Conservation (phyloP, 75 land plant genomes). For the Selaginella moellendorffii region DNA sequence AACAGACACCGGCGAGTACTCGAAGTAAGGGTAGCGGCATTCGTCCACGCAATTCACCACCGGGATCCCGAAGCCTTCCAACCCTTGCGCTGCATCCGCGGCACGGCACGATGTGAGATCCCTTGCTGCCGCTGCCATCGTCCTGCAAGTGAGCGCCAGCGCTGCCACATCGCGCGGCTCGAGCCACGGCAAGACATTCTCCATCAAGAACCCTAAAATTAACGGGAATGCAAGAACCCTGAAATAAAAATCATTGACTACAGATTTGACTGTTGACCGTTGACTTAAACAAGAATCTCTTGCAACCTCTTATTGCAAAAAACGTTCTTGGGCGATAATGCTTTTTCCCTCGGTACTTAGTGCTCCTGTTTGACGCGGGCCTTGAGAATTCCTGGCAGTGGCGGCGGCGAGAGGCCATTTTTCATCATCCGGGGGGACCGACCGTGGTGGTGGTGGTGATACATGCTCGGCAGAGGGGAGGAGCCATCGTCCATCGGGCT, state of each 20-base stretch:
- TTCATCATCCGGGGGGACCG: conserved; percentile 2
- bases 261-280: too few species aligned
- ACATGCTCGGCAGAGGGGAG: conserved; percentile 12
- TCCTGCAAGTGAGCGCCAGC: conserved; percentile 30
- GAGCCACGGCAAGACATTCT: conserved; percentile 20
- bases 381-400: conserved; percentile 79
- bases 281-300: too few species aligned
- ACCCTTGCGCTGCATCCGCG: conserved; percentile 48
- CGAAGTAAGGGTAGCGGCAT: conserved; percentile 44
- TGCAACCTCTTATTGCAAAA: too few species aligned
- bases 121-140: conserved; percentile 19
- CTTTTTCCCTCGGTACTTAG: too few species aligned
- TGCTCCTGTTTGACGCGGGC: conserved; percentile 74
- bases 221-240: too few species aligned
- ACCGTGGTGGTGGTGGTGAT: conserved; percentile 5
- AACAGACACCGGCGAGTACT: conserved; percentile 26
- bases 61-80: conserved; percentile 45
- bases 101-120: conserved; percentile 25
- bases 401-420: conserved; percentile 34
- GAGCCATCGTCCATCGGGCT: conserved; percentile 14
- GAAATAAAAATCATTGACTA: too few species aligned
- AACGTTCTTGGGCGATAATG: too few species aligned
- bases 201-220: too few species aligned
- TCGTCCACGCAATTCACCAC: conserved; percentile 29
- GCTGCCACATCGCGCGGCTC: conserved; percentile 34